Percentiles rank a stretch among this genome's conserved stretches.
These are phyloP conservation scores for Gelatoporia subvermispora DNA, from an alignment of 768 basidiomycete species.

Conservation along the genomic window DNA sequence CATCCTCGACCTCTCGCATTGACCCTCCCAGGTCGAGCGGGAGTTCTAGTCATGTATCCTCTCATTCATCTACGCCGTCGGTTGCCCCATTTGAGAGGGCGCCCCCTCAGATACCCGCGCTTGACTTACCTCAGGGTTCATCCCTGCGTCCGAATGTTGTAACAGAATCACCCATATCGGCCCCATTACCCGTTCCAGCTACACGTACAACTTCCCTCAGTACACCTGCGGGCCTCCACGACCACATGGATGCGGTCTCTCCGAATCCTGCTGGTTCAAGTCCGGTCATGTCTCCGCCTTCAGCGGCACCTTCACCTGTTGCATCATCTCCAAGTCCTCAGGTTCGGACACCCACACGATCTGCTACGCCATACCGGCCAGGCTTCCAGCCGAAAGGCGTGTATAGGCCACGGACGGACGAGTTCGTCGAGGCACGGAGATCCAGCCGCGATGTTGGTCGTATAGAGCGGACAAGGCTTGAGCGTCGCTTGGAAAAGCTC, in stretches of 20 bases:
- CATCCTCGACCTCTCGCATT: slow-evolving; percentile 13
- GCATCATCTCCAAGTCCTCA: slow-evolving; percentile 2
- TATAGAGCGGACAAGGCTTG: slow-evolving; percentile 79
- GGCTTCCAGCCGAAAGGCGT: slow-evolving; percentile 94
- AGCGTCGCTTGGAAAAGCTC: slow-evolving; percentile 85
- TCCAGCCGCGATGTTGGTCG: slow-evolving; percentile 41
- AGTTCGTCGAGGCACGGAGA: slow-evolving; percentile 54
- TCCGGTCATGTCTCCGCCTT: neutral
- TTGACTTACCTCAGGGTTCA: slow-evolving; percentile 13
- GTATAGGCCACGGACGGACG: slow-evolving; percentile 74
- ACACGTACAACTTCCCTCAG: slow-evolving; percentile 6
- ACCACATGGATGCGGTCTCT: neutral
- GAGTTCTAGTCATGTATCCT: slow-evolving; percentile 14
- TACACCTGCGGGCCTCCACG: slow-evolving; percentile 3
- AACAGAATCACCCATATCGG: slow-evolving; percentile 10
- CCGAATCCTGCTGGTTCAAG: neutral
- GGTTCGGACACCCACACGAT: slow-evolving; percentile 15
- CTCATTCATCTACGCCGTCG: slow-evolving; percentile 14
- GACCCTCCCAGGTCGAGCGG: slow-evolving; percentile 4
- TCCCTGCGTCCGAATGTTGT: slow-evolving; percentile 16
- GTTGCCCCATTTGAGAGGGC: slow-evolving; percentile 15
- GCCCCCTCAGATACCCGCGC: slow-evolving; percentile 18
- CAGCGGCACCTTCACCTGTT: neutral
- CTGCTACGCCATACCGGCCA: slow-evolving; percentile 68
- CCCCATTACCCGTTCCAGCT: slow-evolving; percentile 8